phyloP scores from a whole-genome alignment of 768 basidiomycete genomes.

The Pleurotus salmoneostramineus region DNA sequence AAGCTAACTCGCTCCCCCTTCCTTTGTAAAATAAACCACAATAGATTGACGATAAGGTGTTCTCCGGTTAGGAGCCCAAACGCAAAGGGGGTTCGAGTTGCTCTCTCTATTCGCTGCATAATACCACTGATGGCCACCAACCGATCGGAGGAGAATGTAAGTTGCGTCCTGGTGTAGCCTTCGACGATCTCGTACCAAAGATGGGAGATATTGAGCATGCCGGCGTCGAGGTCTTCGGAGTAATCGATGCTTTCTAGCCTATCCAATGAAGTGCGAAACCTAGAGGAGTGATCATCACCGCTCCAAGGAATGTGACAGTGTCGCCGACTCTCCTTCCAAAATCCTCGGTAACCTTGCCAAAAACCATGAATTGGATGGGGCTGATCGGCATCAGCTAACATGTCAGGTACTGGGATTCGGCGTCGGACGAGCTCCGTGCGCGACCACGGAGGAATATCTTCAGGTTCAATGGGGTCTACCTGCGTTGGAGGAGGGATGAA shows the following conservation, averaged over 20 bases:
- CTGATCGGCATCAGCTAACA: background rate
- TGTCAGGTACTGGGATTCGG: background rate
- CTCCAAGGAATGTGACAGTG: background rate
- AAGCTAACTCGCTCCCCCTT: background rate
- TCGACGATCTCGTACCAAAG: background rate
- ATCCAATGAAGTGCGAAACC: background rate
- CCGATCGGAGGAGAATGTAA: background rate
- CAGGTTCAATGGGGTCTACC: background rate
- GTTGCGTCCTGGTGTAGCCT: background rate
- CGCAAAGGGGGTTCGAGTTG: background rate
- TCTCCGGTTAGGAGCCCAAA: background rate
- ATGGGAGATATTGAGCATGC: background rate
- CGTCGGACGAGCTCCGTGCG: background rate
- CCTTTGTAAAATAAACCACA: background rate
- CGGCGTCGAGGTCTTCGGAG: background rate
- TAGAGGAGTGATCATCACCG: background rate
- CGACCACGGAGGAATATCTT: background rate
- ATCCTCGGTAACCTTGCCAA: background rate
- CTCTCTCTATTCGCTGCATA: background rate
- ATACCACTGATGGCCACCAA: background rate
- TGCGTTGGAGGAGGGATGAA: background rate
- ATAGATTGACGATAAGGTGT: background rate
- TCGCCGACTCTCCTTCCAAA: background rate
- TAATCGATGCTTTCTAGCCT: background rate
- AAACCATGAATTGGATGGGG: too few species aligned